phyloP scores from a whole-genome alignment of 2,329 filamentous ascomycete genomes.

The Colletotrichum endophyticum region DNA sequence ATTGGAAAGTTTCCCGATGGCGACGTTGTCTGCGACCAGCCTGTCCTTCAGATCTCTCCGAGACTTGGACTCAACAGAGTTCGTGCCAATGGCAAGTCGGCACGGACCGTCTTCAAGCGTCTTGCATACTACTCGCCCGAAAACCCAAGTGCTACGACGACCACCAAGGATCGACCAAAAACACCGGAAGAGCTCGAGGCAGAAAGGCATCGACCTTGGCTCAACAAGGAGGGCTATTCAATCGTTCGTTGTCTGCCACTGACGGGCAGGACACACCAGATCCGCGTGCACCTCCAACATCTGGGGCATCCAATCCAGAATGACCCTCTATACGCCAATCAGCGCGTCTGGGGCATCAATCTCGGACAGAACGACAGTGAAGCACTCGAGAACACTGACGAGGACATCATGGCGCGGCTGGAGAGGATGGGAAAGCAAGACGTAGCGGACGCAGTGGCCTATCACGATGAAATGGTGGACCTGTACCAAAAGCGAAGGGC shows the following conservation, averaged over 20 bases:
- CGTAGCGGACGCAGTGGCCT: constrained; percentile 86
- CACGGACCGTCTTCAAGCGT: constrained; percentile 88
- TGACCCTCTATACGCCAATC: constrained; percentile 96
- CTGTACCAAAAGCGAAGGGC: constrained; percentile 89
- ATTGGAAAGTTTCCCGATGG: constrained; percentile 91
- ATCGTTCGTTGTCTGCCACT: constrained; percentile 93
- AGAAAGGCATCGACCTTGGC: constrained; percentile 41
- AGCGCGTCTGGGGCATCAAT: constrained; percentile 84
- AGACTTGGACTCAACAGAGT: constrained; percentile 94
- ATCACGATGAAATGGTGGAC: constrained; percentile 93
- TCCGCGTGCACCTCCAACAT: constrained; percentile 93
- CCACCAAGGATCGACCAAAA: constrained; percentile 23
- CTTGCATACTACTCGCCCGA: constrained; percentile 85
- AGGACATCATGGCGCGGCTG: constrained; percentile 86
- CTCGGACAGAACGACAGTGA: constrained; percentile 74
- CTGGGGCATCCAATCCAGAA: constrained; percentile 95
- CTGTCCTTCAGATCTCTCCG: constrained; percentile 91
- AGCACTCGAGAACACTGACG: constrained; percentile 74
- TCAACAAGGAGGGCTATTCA: constrained; percentile 79
- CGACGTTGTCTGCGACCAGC: constrained; percentile 90
- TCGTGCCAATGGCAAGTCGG: constrained; percentile 89
- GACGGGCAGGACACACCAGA: constrained; percentile 92
- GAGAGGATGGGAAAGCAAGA: constrained; percentile 94
- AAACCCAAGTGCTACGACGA: constrained; percentile 21
- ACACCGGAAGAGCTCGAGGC: constrained; percentile 25